These are phyloP conservation scores for Cystobasidium pallidum DNA, from an alignment of 1,284 basidiomycete species.

Conservation along the genomic window DNA sequence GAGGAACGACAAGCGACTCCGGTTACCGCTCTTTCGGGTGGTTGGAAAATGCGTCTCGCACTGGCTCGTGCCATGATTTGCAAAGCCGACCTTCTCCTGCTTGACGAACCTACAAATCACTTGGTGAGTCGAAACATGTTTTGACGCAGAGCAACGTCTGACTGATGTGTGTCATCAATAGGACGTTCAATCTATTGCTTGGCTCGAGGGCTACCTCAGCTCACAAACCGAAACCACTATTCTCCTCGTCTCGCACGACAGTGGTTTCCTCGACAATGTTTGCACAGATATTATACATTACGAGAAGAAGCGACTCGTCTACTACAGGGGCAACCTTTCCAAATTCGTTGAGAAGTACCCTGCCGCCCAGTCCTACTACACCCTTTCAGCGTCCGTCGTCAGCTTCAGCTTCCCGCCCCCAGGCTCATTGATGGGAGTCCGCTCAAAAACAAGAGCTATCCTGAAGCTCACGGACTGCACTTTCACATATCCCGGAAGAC, in stretches of 20 bases:
- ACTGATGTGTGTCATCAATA: background rate
- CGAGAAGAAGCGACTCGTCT: conserved; percentile 89
- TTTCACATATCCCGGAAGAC: conserved; percentile 89
- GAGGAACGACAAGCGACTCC: conserved; percentile 79
- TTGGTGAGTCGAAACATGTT: conserved; percentile 57
- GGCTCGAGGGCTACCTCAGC: conserved; percentile 89
- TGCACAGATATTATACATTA: conserved; percentile 99
- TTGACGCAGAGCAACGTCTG: conserved; percentile 56
- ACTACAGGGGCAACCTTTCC: conserved; percentile 90
- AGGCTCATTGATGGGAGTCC: conserved; percentile 94
- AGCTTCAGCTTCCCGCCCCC: conserved; percentile 97
- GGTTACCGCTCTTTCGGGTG: conserved; percentile 90
- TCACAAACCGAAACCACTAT: conserved; percentile 83
- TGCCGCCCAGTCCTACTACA: conserved; percentile 96
- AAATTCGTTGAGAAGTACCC: conserved; percentile 86
- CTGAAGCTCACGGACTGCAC: conserved; percentile 90
- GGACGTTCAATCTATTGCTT: conserved; percentile 85
- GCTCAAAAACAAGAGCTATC: conserved; percentile 94
- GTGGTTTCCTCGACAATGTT: conserved; percentile 93
- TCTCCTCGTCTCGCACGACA: conserved; percentile 96
- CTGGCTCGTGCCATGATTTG: conserved; percentile 95
- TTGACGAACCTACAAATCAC: conserved; percentile 86
- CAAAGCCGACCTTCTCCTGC: conserved; percentile 88
- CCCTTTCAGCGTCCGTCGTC: conserved; percentile 88
- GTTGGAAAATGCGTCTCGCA: conserved; percentile 93